A percentile compares a stretch with the other conserved stretches of the same genome.
phyloP scores from a whole-genome alignment of 2,329 filamentous ascomycete species.

The Cercospora sesami region DNA sequence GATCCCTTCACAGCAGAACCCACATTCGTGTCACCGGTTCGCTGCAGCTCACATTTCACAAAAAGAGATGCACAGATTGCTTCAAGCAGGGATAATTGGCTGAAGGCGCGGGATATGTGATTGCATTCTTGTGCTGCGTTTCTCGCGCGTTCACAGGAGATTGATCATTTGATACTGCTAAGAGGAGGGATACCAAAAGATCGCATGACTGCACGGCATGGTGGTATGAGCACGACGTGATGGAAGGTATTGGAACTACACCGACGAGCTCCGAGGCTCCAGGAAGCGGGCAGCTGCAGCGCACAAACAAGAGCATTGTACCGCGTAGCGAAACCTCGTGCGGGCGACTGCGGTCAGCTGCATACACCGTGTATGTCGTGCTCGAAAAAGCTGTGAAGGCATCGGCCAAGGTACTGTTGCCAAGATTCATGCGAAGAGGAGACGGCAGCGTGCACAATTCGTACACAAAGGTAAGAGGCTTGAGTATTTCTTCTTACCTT shows the following conservation, averaged over 20 bases:
- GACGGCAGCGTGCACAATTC: neutral
- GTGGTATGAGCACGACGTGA: neutral
- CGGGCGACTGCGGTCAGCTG: neutral
- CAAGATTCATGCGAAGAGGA: neutral
- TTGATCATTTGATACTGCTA: neutral
- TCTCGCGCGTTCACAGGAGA: neutral
- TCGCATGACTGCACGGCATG: neutral
- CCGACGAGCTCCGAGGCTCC: neutral
- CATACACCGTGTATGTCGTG: conserved; percentile 3
- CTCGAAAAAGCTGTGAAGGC: conserved; percentile 1
- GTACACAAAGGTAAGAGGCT: conserved; percentile 4
- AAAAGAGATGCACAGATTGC: neutral
- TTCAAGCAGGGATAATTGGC: neutral
- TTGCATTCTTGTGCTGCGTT: conserved; percentile 4
- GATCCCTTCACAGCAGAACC: conserved; percentile 11
- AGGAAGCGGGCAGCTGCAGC: neutral
- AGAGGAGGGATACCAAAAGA: neutral
- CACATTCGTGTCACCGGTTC: conserved; percentile 15
- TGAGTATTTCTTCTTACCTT: neutral
- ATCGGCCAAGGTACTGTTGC: neutral
- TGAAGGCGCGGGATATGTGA: neutral
- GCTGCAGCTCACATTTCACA: conserved; percentile 9
- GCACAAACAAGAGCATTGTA: conserved; percentile 6
- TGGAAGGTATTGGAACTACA: neutral
- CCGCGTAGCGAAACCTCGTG: conserved; percentile 2